These are phyloP conservation scores for Evansstolkia leycettana DNA, from an alignment of 495 filamentous ascomycete genomes.

Conservation along the genomic window DNA sequence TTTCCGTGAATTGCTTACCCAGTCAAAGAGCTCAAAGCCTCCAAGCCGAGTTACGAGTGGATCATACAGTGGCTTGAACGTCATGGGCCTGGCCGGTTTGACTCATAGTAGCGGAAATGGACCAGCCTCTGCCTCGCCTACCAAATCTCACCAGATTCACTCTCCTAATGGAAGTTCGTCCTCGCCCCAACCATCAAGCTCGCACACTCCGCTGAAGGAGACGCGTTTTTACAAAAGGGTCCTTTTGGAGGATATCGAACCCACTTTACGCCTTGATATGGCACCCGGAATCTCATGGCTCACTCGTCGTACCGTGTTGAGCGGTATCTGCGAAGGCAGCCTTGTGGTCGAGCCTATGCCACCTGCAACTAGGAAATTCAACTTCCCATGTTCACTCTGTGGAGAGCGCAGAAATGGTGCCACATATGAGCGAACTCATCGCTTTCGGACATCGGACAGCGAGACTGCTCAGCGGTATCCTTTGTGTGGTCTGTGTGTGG, in stretches of 20 bases:
- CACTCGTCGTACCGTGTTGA: constrained; percentile 68
- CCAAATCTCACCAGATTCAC: constrained; percentile 24
- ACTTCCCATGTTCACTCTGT: constrained; percentile 75
- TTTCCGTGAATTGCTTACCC: constrained; percentile 64
- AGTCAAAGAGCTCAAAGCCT: constrained; percentile 48
- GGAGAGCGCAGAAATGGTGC: constrained; percentile 66
- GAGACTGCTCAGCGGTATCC: constrained; percentile 78
- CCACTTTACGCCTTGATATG: constrained; percentile 75
- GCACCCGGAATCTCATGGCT: constrained; percentile 92
- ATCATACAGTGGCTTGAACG: constrained; percentile 51
- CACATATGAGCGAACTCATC: constrained; percentile 63
- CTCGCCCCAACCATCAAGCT: constrained; percentile 19
- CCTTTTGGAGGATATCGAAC: constrained; percentile 84
- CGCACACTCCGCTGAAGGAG: constrained; percentile 58
- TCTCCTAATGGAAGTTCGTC: constrained; percentile 29
- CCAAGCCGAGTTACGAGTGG: constrained; percentile 55
- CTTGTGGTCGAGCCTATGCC: constrained; percentile 84
- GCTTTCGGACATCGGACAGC: constrained; percentile 76
- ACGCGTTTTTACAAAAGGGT: constrained; percentile 87
- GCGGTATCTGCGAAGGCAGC: constrained; percentile 72
- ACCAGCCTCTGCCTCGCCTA: constrained; percentile 29
- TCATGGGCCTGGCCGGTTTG: constrained; percentile 45
- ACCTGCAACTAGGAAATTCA: constrained; percentile 39
- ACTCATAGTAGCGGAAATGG: constrained; percentile 33
- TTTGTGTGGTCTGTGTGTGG: constrained; percentile 79